These are phyloP conservation scores for Fusarium lyarnte DNA, from an alignment of 2,329 filamentous ascomycete species.

Conservation along the genomic window DNA sequence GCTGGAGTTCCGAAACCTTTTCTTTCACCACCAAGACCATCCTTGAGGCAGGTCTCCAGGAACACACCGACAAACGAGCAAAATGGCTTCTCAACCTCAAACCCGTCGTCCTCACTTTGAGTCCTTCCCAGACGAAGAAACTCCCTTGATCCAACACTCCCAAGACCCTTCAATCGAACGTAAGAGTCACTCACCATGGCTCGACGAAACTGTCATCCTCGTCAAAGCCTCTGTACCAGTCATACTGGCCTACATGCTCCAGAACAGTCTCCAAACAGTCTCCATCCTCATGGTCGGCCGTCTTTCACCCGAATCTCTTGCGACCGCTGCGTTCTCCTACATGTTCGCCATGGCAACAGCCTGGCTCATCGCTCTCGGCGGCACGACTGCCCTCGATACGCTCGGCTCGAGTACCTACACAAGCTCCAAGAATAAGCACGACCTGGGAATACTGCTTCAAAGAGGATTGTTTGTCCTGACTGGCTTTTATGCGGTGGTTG, in stretches of 20 bases:
- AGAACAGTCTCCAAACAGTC: constrained; percentile 85
- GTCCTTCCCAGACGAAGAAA: constrained; percentile 31
- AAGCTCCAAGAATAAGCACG: constrained; percentile 79
- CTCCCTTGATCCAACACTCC: constrained; percentile 17
- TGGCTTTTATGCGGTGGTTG: constrained; percentile 77
- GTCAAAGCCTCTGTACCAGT: constrained; percentile 77
- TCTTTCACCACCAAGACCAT: neutral
- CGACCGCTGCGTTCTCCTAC: constrained; percentile 86
- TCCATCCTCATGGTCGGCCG: constrained; percentile 85
- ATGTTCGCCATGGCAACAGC: constrained; percentile 94
- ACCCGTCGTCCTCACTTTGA: fast-evolving
- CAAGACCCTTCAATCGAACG: neutral
- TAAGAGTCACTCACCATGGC: constrained; percentile 30
- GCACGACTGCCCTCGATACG: constrained; percentile 87
- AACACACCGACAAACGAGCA: neutral
- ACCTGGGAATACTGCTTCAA: constrained; percentile 82
- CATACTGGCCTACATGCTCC: constrained; percentile 84
- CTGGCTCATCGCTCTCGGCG: constrained; percentile 87
- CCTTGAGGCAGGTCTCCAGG: fast-evolving
- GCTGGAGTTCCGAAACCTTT: neutral
- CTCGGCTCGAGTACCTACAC: constrained; percentile 86
- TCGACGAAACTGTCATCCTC: constrained; percentile 55
- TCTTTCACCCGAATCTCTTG: constrained; percentile 80
- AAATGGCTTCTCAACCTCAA: neutral
- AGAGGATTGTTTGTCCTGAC: constrained; percentile 77